phyloP scores from a whole-genome alignment of 805 yeast genomes.

The Ogataea philodendri region DNA sequence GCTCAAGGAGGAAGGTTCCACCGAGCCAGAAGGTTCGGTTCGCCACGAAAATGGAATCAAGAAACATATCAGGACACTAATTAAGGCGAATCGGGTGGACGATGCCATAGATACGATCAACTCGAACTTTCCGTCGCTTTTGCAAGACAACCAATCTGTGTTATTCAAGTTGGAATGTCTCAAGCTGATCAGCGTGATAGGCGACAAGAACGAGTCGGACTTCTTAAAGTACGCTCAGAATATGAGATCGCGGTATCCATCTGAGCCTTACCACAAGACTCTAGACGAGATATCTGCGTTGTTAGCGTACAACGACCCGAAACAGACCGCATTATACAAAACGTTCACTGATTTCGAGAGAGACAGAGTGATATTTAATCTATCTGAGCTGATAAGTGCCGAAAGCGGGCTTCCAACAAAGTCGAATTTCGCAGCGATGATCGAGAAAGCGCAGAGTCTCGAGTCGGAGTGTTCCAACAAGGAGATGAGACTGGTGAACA shows the following conservation, averaged over 20 bases:
- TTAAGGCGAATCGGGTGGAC: slow-evolving; percentile 46
- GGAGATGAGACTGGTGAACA: slow-evolving; percentile 40
- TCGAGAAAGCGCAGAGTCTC: slow-evolving; percentile 17
- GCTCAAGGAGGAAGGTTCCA: slow-evolving; percentile 33
- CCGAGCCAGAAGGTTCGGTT: slow-evolving; percentile 27
- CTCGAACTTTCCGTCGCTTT: slow-evolving; percentile 39
- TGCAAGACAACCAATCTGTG: slow-evolving; percentile 33
- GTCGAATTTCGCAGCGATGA: slow-evolving; percentile 20
- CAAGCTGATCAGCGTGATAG: slow-evolving; percentile 42
- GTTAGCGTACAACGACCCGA: slow-evolving; percentile 52
- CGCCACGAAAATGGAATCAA: slow-evolving; percentile 32
- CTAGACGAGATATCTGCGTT: slow-evolving; percentile 49
- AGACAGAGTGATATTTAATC: slow-evolving; percentile 39
- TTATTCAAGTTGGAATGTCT: slow-evolving; percentile 43
- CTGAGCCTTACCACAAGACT: slow-evolving; percentile 34
- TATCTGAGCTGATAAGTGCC: slow-evolving; percentile 37
- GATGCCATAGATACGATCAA: slow-evolving; percentile 40
- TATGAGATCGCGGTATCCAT: slow-evolving; percentile 33
- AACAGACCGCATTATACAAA: slow-evolving; percentile 35
- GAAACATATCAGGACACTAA: slow-evolving; percentile 42
- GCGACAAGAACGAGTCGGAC: slow-evolving; percentile 25
- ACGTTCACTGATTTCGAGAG: slow-evolving; percentile 38
- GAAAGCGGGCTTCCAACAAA: slow-evolving; percentile 12
- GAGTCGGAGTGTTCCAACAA: slow-evolving; percentile 29
- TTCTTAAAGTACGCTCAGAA: slow-evolving; percentile 41